These are phyloP conservation scores for Penstemon davidsonii DNA, from an alignment of 257 asterid genomes.

Conservation along the genomic window DNA sequence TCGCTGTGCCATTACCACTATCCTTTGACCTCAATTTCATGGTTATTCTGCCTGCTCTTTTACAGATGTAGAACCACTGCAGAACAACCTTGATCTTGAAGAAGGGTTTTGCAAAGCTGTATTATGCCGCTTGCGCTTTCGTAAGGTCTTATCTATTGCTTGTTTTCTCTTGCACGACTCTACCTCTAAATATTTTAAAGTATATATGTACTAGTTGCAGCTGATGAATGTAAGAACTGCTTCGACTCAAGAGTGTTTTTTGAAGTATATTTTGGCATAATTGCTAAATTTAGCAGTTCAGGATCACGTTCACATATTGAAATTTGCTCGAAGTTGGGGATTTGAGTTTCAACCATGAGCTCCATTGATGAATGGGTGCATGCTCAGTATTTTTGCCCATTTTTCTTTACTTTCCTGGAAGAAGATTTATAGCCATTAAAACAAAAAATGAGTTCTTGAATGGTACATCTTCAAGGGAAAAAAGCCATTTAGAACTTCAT, in stretches of 20 bases:
- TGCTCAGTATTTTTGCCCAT: not conserved
- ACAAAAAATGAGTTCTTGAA: not conserved
- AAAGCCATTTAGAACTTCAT: too few species aligned
- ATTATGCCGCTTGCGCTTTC: conserved; percentile 98
- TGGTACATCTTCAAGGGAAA: too few species aligned
- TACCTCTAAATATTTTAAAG: not conserved
- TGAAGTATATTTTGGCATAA: conserved; percentile 13
- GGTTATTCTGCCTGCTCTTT: conserved; percentile 30
- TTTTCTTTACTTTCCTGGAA: not conserved
- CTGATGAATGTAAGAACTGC: conserved; percentile 18
- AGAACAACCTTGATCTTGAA: conserved; percentile 75
- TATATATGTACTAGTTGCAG: conserved; percentile 6
- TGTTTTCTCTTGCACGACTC: conserved; percentile 18
- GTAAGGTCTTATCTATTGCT: conserved; percentile 93
- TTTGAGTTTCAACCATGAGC: conserved; percentile 2
- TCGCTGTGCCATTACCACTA: not conserved
- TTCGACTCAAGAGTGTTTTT: conserved; percentile 23
- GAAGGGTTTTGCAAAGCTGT: conserved; percentile 93
- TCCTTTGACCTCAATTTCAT: conserved; percentile 17
- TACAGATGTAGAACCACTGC: conserved; percentile 93
- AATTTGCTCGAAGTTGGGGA: not conserved
- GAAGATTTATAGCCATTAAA: not conserved
- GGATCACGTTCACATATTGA: conserved; percentile 16
- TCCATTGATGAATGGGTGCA: conserved; percentile 14
- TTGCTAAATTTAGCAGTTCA: conserved; percentile 12